Percentiles rank a stretch among this genome's conserved stretches.
Evolutionary conservation across 192 early-diverging fungal genomes (phyloP).

Genomic region (Coemansia nantahalensis): DNA sequence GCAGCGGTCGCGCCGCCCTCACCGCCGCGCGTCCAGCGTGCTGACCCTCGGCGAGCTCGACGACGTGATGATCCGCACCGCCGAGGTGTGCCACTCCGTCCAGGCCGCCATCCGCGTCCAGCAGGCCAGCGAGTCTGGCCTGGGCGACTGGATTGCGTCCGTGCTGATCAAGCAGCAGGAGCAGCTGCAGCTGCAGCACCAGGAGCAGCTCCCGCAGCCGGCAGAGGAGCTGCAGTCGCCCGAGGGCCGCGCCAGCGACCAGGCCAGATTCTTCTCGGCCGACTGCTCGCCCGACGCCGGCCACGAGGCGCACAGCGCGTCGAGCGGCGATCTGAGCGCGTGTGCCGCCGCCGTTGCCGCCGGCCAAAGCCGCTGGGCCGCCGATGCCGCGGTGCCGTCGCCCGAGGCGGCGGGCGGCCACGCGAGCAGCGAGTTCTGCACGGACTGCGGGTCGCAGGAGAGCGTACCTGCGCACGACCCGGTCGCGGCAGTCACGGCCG

Average conservation of each 20-base stretch:
- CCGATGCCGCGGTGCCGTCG: no score
- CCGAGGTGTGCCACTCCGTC: constrained; percentile 47
- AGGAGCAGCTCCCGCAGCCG: no score
- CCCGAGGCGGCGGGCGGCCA: not conserved
- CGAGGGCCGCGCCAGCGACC: not conserved
- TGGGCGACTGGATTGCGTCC: constrained; percentile 25
- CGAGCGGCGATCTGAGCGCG: not conserved
- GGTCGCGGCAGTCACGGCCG: not conserved
- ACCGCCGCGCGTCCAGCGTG: constrained; percentile 39
- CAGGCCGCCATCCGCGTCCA: constrained; percentile 42
- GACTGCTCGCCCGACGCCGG: constrained; percentile 7
- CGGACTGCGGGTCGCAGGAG: constrained; percentile 6
- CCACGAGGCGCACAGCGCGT: not conserved
- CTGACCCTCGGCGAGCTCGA: constrained; percentile 39
- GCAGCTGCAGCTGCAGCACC: no score
- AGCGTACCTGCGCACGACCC: constrained; percentile 16
- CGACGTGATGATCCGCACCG: constrained; percentile 49
- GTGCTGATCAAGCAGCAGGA: constrained; percentile 12
- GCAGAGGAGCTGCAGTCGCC: not conserved
- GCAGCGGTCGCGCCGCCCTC: constrained; percentile 23
- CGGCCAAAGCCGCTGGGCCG: no score
- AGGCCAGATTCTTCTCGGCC: constrained; percentile 15
- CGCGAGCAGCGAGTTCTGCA: not conserved
- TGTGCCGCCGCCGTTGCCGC: no score
- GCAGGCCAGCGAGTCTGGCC: constrained; percentile 28